phyloP scores from a whole-genome alignment of 2,329 filamentous ascomycete species.

The Mollisiaceae sp. region DNA sequence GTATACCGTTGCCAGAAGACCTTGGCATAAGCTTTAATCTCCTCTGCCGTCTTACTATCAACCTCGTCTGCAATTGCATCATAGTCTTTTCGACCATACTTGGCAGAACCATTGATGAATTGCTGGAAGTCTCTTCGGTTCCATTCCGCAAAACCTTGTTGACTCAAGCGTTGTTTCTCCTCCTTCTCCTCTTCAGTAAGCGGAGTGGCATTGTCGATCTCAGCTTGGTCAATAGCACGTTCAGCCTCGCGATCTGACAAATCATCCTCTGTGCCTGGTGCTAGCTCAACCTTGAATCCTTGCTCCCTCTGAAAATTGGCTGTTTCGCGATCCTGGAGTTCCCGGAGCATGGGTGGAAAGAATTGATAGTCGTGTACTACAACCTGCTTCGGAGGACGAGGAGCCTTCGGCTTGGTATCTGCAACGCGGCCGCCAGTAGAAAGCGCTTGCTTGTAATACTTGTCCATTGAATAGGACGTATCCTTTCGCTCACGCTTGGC shows the following conservation, averaged over 20 bases:
- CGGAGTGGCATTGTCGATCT: slow-evolving; percentile 89
- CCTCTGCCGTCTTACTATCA: slow-evolving; percentile 83
- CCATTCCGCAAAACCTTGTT: slow-evolving; percentile 91
- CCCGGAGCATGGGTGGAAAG: slow-evolving; percentile 81
- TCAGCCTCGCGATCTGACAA: slow-evolving; percentile 86
- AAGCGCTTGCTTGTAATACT: slow-evolving; percentile 94
- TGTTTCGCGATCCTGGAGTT: slow-evolving; percentile 95
- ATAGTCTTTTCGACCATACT: slow-evolving; percentile 87
- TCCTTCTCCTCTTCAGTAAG: slow-evolving; percentile 88
- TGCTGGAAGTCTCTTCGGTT: slow-evolving; percentile 98
- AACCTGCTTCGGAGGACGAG: slow-evolving; percentile 92
- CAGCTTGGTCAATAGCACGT: slow-evolving; percentile 83
- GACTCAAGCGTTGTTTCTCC: slow-evolving; percentile 81
- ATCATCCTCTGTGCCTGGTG: slow-evolving; percentile 87
- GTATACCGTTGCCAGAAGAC: slow-evolving; percentile 96
- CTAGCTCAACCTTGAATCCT: slow-evolving; percentile 88
- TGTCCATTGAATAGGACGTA: slow-evolving; percentile 97
- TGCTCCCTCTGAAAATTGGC: slow-evolving; percentile 96
- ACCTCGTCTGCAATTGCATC: slow-evolving; percentile 86
- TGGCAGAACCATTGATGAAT: slow-evolving; percentile 93
- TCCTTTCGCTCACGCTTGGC: slow-evolving; percentile 98
- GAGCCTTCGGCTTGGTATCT: slow-evolving; percentile 91
- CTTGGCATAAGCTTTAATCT: slow-evolving; percentile 90
- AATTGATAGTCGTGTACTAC: slow-evolving; percentile 96
- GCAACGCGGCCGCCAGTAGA: slow-evolving; percentile 78